phyloP scores from a whole-genome alignment of 2,329 filamentous ascomycete species.

The Diaporthe vexans region DNA sequence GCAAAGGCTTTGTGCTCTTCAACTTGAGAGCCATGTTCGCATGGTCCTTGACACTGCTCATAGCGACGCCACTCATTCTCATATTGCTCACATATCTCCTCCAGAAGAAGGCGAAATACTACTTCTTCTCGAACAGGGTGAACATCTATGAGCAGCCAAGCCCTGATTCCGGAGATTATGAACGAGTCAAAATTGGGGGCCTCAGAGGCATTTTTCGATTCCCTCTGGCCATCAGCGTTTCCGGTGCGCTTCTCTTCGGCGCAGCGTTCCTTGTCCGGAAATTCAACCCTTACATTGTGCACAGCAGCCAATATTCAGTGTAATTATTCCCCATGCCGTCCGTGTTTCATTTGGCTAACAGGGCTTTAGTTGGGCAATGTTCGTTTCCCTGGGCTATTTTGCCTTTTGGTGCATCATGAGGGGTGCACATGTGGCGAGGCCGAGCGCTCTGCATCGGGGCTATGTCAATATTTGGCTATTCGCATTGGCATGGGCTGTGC shows the following conservation, averaged over 20 bases:
- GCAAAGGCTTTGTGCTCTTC: conserved; percentile 83
- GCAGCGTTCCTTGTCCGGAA: conserved; percentile 83
- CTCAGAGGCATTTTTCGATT: conserved; percentile 88
- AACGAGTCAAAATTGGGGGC: conserved; percentile 77
- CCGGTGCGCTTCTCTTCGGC: conserved; percentile 77
- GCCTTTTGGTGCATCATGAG: conserved; percentile 86
- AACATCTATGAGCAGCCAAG: conserved; percentile 70
- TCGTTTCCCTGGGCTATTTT: conserved; percentile 84
- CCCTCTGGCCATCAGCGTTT: conserved; percentile 79
- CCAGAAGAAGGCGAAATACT: conserved; percentile 83
- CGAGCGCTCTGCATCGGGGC: conserved; percentile 86
- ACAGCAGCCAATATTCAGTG: conserved; percentile 88
- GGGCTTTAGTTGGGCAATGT: conserved; percentile 79
- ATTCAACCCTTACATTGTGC: conserved; percentile 90
- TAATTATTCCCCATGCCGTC: conserved; percentile 46
- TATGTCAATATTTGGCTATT: conserved; percentile 91
- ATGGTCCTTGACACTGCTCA: conserved; percentile 85
- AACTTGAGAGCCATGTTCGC: conserved; percentile 87
- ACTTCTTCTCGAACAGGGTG: conserved; percentile 79
- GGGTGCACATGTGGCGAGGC: conserved; percentile 82
- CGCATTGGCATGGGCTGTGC: conserved; percentile 76
- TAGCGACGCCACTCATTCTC: conserved; percentile 82
- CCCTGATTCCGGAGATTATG: conserved; percentile 54
- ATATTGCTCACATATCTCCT: conserved; percentile 78
- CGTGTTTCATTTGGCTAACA: conserved; percentile 40